Conservation (phyloP, 2,329 filamentous ascomycete genomes). For the Alternaria atra region DNA sequence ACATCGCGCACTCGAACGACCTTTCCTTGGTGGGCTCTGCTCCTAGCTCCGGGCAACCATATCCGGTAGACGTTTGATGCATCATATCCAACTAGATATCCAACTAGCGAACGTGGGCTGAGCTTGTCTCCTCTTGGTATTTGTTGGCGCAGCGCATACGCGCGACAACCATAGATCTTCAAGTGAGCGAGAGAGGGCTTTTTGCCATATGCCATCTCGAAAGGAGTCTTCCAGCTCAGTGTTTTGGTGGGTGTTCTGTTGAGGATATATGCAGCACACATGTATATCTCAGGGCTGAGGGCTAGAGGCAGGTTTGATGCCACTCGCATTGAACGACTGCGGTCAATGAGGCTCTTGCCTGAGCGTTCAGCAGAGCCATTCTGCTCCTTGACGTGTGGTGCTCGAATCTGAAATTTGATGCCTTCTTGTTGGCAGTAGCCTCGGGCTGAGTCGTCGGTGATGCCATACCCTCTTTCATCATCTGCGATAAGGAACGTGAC, state of each 20-base stretch:
- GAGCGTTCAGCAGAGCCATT: constrained; percentile 21
- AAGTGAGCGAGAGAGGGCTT: constrained; percentile 20
- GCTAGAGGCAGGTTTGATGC: constrained; percentile 11
- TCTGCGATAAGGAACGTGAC: constrained; percentile 15
- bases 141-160: constrained; percentile 1
- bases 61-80: no score
- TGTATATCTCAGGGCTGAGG: constrained; percentile 17
- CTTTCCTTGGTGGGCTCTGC: no score
- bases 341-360: constrained; percentile 16
- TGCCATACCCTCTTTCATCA: constrained; percentile 9
- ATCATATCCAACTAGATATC: no score
- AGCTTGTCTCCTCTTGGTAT: no score
- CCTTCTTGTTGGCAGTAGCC: not conserved
- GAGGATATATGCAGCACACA: constrained; percentile 19
- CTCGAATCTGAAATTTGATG: no score
- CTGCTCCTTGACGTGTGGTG: constrained; percentile 5
- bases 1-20: no score
- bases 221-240: constrained; percentile 27
- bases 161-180: constrained; percentile 16
- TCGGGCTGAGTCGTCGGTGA: no score
- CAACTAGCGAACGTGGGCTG: no score
- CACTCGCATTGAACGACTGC: constrained; percentile 6
- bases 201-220: constrained; percentile 16
- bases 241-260: constrained; percentile 20
- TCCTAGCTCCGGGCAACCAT: no score